These are phyloP conservation scores for Rosellinia necatrix DNA, from an alignment of 2,329 filamentous ascomycete genomes.

Conservation along the genomic window DNA sequence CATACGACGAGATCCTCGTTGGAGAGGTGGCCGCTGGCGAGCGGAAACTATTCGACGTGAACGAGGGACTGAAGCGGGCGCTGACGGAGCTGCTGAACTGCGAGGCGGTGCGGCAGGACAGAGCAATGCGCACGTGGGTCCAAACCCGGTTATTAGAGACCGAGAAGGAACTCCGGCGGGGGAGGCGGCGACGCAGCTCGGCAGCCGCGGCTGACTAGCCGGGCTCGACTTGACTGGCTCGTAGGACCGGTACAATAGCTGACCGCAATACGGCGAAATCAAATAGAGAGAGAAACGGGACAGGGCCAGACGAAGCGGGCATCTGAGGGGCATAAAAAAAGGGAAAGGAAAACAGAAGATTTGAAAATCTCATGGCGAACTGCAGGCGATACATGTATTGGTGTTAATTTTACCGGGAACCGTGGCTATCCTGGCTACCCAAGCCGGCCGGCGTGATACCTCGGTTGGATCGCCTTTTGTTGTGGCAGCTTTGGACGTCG, in stretches of 20 bases:
- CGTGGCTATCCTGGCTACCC: not conserved
- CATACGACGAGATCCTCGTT: constrained; percentile 53
- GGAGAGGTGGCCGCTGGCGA: constrained; percentile 57
- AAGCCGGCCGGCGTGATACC: not conserved
- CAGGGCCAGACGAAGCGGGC: not conserved
- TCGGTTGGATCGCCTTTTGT: not conserved
- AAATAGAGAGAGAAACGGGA: not conserved
- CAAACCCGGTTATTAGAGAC: constrained; percentile 64
- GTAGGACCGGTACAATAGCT: not conserved
- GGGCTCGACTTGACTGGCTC: too few relatives aligned
- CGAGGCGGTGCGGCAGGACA: constrained; percentile 56
- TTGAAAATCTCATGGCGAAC: too few relatives aligned
- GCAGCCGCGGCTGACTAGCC: constrained; percentile 21
- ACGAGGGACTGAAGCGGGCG: constrained; percentile 65
- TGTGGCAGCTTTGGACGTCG: too few relatives aligned
- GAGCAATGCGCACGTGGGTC: constrained; percentile 60
- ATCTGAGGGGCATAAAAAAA: not conserved
- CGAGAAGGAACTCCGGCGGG: constrained; percentile 61
- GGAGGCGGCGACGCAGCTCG: constrained; percentile 53
- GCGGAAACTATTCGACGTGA: constrained; percentile 59
- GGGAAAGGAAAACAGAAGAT: not conserved
- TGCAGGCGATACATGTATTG: not conserved
- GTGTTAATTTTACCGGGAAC: not conserved
- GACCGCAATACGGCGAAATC: not conserved
- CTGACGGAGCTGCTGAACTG: constrained; percentile 67